Conservation (phyloP, 164 flowering plant species). For the Akebia trifoliata region DNA sequence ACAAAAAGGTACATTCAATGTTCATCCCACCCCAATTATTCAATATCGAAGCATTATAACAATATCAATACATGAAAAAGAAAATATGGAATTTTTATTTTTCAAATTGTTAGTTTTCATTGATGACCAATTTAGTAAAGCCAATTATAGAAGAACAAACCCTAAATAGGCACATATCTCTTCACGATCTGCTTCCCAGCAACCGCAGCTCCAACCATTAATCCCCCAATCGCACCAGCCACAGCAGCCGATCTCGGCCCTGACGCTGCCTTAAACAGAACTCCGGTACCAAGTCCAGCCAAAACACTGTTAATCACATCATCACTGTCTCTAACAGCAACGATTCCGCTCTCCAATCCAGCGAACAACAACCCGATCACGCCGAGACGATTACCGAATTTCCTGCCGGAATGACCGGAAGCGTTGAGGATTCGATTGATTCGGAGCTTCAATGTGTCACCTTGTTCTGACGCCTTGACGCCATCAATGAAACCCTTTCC, state of each 20-base stretch:
- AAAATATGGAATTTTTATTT: too few relatives aligned
- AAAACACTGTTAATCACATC: slow-evolving; percentile 49
- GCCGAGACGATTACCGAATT: slow-evolving; percentile 43
- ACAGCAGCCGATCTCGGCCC: slow-evolving; percentile 67
- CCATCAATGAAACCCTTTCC: slow-evolving; percentile 41
- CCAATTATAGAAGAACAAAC: too few relatives aligned
- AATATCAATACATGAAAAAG: too few relatives aligned
- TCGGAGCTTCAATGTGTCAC: slow-evolving; percentile 45
- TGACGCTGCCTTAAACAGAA: slow-evolving; percentile 64
- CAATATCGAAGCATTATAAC: too few relatives aligned
- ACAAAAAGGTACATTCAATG: too few relatives aligned
- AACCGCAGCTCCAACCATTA: slow-evolving; percentile 54
- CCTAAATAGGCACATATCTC: slow-evolving; percentile 60
- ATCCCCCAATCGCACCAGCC: slow-evolving; percentile 74
- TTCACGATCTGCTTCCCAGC: slow-evolving; percentile 63
- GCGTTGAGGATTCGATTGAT: slow-evolving; percentile 47
- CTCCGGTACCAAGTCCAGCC: slow-evolving; percentile 86
- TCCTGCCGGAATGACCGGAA: slow-evolving; percentile 42
- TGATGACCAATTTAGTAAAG: too few relatives aligned
- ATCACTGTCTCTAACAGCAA: slow-evolving; percentile 42
- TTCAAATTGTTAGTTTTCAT: too few relatives aligned
- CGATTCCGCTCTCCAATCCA: slow-evolving; percentile 58
- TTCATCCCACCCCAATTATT: too few relatives aligned
- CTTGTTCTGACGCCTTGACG: slow-evolving; percentile 36
- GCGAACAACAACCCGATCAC: slow-evolving; percentile 51